Evolutionary conservation across 352 stramenopile species (phyloP).

Genomic region (Pythium insidiosum): DNA sequence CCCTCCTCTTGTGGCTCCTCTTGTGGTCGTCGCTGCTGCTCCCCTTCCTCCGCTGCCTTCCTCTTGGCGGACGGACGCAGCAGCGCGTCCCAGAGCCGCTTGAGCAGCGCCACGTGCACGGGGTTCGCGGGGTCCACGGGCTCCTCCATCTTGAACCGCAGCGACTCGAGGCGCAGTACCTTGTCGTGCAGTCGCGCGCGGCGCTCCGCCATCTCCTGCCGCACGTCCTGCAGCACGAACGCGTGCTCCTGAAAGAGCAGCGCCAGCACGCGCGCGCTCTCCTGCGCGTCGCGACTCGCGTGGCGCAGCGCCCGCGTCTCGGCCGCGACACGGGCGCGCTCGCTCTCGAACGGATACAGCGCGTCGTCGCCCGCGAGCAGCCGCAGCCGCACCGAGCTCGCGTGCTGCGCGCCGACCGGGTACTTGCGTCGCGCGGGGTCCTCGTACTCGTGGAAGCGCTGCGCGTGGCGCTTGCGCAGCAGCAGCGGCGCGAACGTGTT

Average conservation of each 20-base stretch:
- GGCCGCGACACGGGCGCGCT: slow-evolving; percentile 20
- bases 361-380: slow-evolving; percentile 37
- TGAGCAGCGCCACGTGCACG: slow-evolving; percentile 45
- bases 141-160: slow-evolving; percentile 70
- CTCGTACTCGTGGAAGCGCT: slow-evolving; percentile 68
- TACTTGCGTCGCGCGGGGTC: slow-evolving; percentile 63
- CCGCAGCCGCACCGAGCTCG: slow-evolving; percentile 37
- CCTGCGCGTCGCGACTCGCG: slow-evolving; percentile 52
- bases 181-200: slow-evolving; percentile 49
- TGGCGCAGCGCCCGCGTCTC: slow-evolving; percentile 39
- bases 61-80: slow-evolving; percentile 19
- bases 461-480: slow-evolving; percentile 35
- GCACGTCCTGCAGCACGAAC: slow-evolving; percentile 49
- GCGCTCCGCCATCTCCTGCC: slow-evolving; percentile 36
- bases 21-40: no score
- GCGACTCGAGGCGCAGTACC: slow-evolving; percentile 48
- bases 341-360: slow-evolving; percentile 26
- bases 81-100: slow-evolving; percentile 57
- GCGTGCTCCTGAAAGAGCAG: slow-evolving; percentile 57
- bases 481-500: slow-evolving; percentile 60
- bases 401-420: slow-evolving; percentile 55
- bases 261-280: slow-evolving; percentile 53
- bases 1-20: no score
- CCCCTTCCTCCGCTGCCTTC: slow-evolving; percentile 10
- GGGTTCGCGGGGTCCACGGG: slow-evolving; percentile 45